Percentiles rank a stretch among this genome's conserved stretches.
phyloP scores from a whole-genome alignment of 805 yeast genomes.

The Barnettozyma sp. region DNA sequence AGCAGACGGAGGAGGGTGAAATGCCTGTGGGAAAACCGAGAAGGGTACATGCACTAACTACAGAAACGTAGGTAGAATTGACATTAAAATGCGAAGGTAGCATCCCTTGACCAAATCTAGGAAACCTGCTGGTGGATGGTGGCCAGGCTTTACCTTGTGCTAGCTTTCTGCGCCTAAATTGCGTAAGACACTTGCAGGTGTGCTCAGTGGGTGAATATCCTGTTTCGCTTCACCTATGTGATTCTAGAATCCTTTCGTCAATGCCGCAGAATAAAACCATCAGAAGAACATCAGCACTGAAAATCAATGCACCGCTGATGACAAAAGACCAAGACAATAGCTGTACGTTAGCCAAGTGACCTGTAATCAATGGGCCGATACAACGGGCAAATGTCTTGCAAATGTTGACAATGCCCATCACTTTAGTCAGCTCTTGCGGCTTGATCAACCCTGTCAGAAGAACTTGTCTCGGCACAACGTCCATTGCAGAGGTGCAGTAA shows the following conservation, averaged over 20 bases:
- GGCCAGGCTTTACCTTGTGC: too few relatives aligned
- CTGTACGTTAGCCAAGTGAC: constrained; percentile 52
- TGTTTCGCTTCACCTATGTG: constrained; percentile 7
- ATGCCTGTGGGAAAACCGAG: too few relatives aligned
- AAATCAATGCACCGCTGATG: constrained; percentile 44
- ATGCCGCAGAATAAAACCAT: constrained; percentile 28
- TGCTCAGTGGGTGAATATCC: too few relatives aligned
- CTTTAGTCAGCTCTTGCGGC: constrained; percentile 59
- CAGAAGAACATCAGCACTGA: constrained; percentile 31
- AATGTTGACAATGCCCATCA: constrained; percentile 80
- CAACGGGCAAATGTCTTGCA: constrained; percentile 82
- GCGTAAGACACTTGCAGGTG: too few relatives aligned
- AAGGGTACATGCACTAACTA: too few relatives aligned
- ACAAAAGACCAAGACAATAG: constrained; percentile 43
- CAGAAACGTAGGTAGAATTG: too few relatives aligned
- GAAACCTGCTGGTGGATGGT: too few relatives aligned
- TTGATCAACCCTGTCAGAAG: constrained; percentile 62
- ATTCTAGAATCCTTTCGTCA: constrained; percentile 25
- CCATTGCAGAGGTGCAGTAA: constrained; percentile 70
- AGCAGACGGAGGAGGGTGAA: too few relatives aligned
- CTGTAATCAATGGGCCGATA: constrained; percentile 76
- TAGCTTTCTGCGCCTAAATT: too few relatives aligned
- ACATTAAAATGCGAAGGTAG: too few relatives aligned
- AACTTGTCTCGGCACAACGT: constrained; percentile 86
- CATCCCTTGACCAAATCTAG: too few relatives aligned